A percentile compares a stretch with the other conserved stretches of the same genome.
These are phyloP conservation scores for Zarea fungicola DNA, from an alignment of 2,329 filamentous ascomycete genomes.

Conservation along the genomic window DNA sequence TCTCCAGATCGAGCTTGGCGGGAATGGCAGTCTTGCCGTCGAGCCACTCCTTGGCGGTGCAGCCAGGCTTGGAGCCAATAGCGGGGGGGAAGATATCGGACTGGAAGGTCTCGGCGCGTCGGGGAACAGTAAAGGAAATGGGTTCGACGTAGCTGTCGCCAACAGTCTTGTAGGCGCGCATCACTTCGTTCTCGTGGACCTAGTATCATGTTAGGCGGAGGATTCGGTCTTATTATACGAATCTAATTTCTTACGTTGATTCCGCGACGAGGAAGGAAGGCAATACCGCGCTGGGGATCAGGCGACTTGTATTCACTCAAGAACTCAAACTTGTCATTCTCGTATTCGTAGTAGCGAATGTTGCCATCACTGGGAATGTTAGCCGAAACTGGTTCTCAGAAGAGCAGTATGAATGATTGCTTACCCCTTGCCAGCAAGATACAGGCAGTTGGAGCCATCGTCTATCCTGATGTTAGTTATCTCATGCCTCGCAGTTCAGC, in stretches of 20 bases:
- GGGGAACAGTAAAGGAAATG: constrained; percentile 93
- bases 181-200: constrained; percentile 93
- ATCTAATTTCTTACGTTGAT: constrained; percentile 62
- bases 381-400: constrained; percentile 36
- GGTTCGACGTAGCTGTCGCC: constrained; percentile 93
- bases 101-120: constrained; percentile 91
- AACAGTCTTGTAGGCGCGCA: constrained; percentile 95
- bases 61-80: constrained; percentile 70
- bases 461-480: constrained; percentile 38
- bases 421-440: constrained; percentile 84
- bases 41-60: constrained; percentile 79
- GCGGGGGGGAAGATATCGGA: constrained; percentile 94
- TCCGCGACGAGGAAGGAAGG: constrained; percentile 89
- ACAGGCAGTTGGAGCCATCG: constrained; percentile 89
- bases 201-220: constrained; percentile 28
- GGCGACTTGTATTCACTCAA: constrained; percentile 95
- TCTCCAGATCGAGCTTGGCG: constrained; percentile 89
- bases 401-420: constrained; percentile 45
- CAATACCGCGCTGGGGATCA: constrained; percentile 90
- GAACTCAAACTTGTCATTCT: constrained; percentile 98
- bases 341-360: constrained; percentile 97
- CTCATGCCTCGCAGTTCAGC: neutral
- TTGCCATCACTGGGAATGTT: constrained; percentile 64
- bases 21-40: constrained; percentile 78
- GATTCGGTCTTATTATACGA: neutral